Base-by-base conservation (phyloP, 2,329 filamentous ascomycete species). In the Arthrobotrys musiformis region DNA sequence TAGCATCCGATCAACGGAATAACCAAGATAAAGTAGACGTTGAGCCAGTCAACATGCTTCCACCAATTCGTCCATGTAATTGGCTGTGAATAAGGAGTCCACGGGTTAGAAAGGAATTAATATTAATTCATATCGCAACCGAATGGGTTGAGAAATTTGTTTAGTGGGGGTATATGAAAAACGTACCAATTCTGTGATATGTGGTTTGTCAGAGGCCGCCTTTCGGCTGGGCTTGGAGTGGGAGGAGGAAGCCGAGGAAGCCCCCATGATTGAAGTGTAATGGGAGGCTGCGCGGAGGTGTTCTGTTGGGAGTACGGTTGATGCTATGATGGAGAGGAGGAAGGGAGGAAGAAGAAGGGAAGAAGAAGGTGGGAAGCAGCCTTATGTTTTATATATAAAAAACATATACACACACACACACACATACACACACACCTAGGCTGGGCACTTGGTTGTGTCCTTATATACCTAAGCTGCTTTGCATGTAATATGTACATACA, bases 1-100 rank as follows among this genome's bases (percentile, higher is more conserved):
- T 95, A 84, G 82, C 91, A 88, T 79, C 93, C 93, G 72, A 88
- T 86, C 56, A 94, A 78, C 46, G 94, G 93, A 52, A 97, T 88
- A 80, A 91, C 87, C 79, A 96, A 84, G 83, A 97, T 94, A 83
- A 97, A 88, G 79, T 87, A 88, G 79, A 92, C 90, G 84, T 97
- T 97, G 80, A 97, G 88, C 93, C 93, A 97, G 88, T 97, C 93
- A 86, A 97, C 88, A 83, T 97, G 93, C 86, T 94, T 91, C 85
- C 93, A 90, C 92, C 92, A 95, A 86, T 97, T 97, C 82, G 87
- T 86, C 84, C 87, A 88, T 76, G 92, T 97, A 81, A 96, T 90
- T 72, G 92, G 91, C 79, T 89, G 89, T 4, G 24, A 64, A 24
- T 15, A 9, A 37, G 22, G 11, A 30, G 13, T 24, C 11, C 11